These are phyloP conservation scores for Nemania serpens DNA, from an alignment of 2,329 filamentous ascomycete species.

Conservation along the genomic window DNA sequence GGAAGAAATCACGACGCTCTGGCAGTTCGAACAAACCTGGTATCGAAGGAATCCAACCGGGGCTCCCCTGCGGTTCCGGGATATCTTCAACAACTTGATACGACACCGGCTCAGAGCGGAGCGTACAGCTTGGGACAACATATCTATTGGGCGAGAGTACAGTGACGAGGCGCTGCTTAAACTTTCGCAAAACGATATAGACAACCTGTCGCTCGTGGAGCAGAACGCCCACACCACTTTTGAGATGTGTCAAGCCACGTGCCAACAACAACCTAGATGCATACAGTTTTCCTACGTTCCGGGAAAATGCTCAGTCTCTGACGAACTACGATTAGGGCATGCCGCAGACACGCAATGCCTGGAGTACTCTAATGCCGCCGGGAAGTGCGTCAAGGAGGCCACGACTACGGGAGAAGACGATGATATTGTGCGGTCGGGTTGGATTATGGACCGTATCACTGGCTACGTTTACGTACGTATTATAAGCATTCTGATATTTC, in stretches of 20 bases:
- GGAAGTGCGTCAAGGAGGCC: conserved; percentile 30
- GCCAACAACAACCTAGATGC: conserved; percentile 27
- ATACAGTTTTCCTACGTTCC: conserved; percentile 31
- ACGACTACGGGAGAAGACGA: conserved; percentile 19
- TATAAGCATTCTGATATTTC: no score
- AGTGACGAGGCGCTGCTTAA: conserved; percentile 28
- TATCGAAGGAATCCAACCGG: conserved; percentile 20
- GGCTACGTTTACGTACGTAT: conserved; percentile 2
- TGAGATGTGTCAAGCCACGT: conserved; percentile 28
- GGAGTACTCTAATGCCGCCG: conserved; percentile 29
- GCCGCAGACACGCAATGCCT: conserved; percentile 27
- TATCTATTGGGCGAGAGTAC: conserved; percentile 30
- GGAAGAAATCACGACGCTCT: conserved; percentile 27
- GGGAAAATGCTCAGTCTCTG: conserved; percentile 29
- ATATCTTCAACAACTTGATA: conserved; percentile 30
- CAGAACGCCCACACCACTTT: conserved; percentile 28
- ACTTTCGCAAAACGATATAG: conserved; percentile 21
- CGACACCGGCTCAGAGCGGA: conserved; percentile 25
- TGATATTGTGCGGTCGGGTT: conserved; percentile 28
- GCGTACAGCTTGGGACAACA: conserved; percentile 28
- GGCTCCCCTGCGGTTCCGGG: conserved; percentile 27
- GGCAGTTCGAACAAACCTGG: conserved; percentile 31
- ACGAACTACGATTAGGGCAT: conserved; percentile 28
- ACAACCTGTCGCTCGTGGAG: conserved; percentile 25
- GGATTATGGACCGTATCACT: conserved; percentile 29